Evolutionary conservation across 495 filamentous ascomycete species (phyloP).

Genomic region (Usnea hakonensis): DNA sequence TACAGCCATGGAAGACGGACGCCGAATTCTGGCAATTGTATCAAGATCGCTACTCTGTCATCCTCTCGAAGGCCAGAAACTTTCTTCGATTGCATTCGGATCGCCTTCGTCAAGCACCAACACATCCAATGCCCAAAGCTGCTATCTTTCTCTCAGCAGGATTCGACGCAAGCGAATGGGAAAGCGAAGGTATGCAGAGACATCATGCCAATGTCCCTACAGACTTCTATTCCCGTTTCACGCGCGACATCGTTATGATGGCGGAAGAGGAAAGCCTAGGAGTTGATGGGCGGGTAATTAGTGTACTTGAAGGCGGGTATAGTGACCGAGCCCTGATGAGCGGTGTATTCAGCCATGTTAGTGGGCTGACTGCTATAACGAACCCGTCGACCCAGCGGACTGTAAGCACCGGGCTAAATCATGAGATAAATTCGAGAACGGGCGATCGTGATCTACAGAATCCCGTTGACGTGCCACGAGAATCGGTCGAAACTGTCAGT

Average conservation of each 20-base stretch:
- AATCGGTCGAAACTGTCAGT: conserved; percentile 40
- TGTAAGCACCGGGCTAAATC: conserved; percentile 37
- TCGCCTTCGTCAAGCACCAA: conserved; percentile 45
- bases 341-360: conserved; percentile 80
- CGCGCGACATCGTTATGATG: conserved; percentile 70
- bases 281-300: conserved; percentile 78
- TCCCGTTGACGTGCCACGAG: not conserved
- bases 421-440: conserved; percentile 47
- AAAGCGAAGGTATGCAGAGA: conserved; percentile 84
- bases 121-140: conserved; percentile 55
- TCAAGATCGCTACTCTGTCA: conserved; percentile 58
- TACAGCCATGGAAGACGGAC: conserved; percentile 74
- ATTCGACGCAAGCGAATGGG: conserved; percentile 94
- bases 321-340: conserved; percentile 82
- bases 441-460: conserved; percentile 15
- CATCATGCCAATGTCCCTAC: conserved; percentile 93
- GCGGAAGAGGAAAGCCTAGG: conserved; percentile 71
- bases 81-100: conserved; percentile 66
- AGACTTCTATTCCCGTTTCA: conserved; percentile 88
- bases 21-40: conserved; percentile 87
- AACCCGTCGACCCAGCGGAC: conserved; percentile 24
- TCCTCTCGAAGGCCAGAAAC: conserved; percentile 71
- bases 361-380: conserved; percentile 39
- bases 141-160: conserved; percentile 92
- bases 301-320: conserved; percentile 92